These are phyloP conservation scores for Paradendryphiella salina DNA, from an alignment of 2,329 filamentous ascomycete species.

Conservation along the genomic window DNA sequence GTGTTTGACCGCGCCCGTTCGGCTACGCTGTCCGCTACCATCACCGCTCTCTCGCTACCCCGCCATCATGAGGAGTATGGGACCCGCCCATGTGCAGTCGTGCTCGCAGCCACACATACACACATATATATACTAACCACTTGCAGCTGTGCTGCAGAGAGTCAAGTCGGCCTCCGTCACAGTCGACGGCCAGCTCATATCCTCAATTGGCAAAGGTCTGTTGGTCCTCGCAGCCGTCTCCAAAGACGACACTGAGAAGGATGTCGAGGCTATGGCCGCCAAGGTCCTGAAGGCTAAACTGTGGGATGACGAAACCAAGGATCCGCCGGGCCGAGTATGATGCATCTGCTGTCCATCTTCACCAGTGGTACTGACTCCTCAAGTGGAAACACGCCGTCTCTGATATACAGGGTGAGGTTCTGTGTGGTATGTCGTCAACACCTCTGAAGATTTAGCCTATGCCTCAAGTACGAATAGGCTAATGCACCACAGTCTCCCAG, in stretches of 20 bases:
- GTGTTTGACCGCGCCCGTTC: neutral
- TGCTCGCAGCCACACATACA: slow-evolving; percentile 20
- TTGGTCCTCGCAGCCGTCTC: slow-evolving; percentile 90
- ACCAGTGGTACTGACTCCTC: slow-evolving; percentile 13
- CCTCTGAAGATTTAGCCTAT: neutral
- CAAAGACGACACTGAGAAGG: slow-evolving; percentile 86
- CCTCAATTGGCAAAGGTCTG: slow-evolving; percentile 85
- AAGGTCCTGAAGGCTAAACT: slow-evolving; percentile 89
- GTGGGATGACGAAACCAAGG: slow-evolving; percentile 80
- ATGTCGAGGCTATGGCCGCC: slow-evolving; percentile 77
- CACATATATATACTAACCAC: slow-evolving; percentile 30
- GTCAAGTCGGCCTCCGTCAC: slow-evolving; percentile 95
- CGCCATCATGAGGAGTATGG: slow-evolving; percentile 30
- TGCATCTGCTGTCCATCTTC: neutral
- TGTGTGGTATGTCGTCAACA: slow-evolving; percentile 71
- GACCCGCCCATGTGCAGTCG: slow-evolving; percentile 9
- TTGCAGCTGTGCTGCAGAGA: slow-evolving; percentile 81
- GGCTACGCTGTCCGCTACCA: slow-evolving; percentile 7
- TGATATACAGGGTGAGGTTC: slow-evolving; percentile 86
- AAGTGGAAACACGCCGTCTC: slow-evolving; percentile 90
- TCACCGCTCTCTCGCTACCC: slow-evolving; percentile 8
- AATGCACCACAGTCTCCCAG: slow-evolving; percentile 74
- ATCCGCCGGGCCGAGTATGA: slow-evolving; percentile 59
- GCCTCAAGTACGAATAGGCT: slow-evolving; percentile 13
- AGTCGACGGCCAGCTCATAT: slow-evolving; percentile 87